Base-by-base conservation (phyloP, 2,329 filamentous ascomycete genomes). In the Metarhizium rileyi region DNA sequence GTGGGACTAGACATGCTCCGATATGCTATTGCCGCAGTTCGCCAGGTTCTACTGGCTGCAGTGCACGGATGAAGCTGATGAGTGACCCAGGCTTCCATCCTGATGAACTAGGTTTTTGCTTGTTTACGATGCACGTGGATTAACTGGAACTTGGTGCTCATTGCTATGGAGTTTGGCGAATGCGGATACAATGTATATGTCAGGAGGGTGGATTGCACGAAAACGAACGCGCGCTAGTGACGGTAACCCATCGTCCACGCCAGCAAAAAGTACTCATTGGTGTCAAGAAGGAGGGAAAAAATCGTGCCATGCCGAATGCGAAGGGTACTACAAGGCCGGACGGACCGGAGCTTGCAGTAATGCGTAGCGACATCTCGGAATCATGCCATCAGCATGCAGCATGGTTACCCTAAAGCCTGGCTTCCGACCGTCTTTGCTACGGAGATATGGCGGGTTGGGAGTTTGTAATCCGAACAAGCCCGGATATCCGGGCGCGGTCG, bases 61-160 rank as follows among this genome's bases (percentile, higher is more conserved):
- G 5, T 30, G 2, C n/a, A 16, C 12, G 25, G n/a, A 23, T 23
- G n/a, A 18, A 30, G 41, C 55, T 57, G 20, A 57, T 48, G 5
- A 8, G 10, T n/a, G 8, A 10, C 22, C 23, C 22, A 69, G 66
- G 60, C 61, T 48, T 67, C 66, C 33, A 64, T 69, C n/a, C 59
- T 69, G 49, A 53, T 68, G 44, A 65, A 59, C 59, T 69, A 67
- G 56, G 68, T 68, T n/a, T n/a, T n/a, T 3, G 22, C 41, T 49
- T 30, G 43, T 45, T 28, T 45, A 45, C 38, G 20, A 42, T 16
- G 18, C 25, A 25, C 38, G 25, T 42, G 38, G 16, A 42, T 12
- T 25, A 22, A 28, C 27, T 4, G 27, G 27, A 12, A 8, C 27
- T 33, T 33, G 10, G 5, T 33, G 30, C 6, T 33, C 30, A 12